Evolutionary conservation across 139 green algal genomes (phyloP).

Genomic region (Chlorella sp.): DNA sequence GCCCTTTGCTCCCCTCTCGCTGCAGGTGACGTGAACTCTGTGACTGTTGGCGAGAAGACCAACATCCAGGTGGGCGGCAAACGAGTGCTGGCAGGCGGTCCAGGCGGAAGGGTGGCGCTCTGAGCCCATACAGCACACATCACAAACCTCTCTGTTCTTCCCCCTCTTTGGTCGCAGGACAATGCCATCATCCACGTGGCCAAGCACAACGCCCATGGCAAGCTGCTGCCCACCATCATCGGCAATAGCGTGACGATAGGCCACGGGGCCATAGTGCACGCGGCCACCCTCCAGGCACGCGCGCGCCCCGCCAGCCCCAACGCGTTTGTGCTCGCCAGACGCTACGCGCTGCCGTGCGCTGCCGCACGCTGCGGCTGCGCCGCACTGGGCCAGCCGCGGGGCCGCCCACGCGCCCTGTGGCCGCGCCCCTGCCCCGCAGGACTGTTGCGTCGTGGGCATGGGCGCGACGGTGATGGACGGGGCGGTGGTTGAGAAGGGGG

Average conservation of each 20-base stretch:
- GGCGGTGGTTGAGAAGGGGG: conserved; percentile 69
- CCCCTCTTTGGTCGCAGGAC: too few species aligned
- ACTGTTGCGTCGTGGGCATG: conserved; percentile 92
- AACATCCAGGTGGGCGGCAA: too few species aligned
- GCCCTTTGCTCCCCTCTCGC: neutral
- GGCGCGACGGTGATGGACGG: conserved; percentile 90
- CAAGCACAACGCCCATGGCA: conserved; percentile 59
- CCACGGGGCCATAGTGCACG: conserved; percentile 83
- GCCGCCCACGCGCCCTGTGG: too few species aligned
- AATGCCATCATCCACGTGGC: conserved; percentile 89
- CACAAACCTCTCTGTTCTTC: too few species aligned
- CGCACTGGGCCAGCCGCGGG: too few species aligned
- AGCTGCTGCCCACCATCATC: conserved; percentile 67
- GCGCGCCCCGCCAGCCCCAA: too few species aligned
- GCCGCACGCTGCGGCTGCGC: too few species aligned
- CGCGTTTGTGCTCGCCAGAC: too few species aligned
- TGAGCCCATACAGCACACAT: too few species aligned
- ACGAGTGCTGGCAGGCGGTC: too few species aligned
- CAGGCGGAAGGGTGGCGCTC: too few species aligned
- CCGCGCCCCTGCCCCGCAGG: conserved; percentile 38
- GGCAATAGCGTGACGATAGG: conserved; percentile 74
- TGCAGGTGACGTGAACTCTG: conserved; percentile 90
- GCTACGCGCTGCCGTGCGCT: too few species aligned
- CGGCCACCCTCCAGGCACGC: conserved; percentile 80
- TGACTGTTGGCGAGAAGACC: conserved; percentile 80